Evolutionary conservation across 192 early-diverging fungal species (phyloP), one percentile per base, ranked within the genome.

Genomic region (Spizellomyces sp.): DNA sequence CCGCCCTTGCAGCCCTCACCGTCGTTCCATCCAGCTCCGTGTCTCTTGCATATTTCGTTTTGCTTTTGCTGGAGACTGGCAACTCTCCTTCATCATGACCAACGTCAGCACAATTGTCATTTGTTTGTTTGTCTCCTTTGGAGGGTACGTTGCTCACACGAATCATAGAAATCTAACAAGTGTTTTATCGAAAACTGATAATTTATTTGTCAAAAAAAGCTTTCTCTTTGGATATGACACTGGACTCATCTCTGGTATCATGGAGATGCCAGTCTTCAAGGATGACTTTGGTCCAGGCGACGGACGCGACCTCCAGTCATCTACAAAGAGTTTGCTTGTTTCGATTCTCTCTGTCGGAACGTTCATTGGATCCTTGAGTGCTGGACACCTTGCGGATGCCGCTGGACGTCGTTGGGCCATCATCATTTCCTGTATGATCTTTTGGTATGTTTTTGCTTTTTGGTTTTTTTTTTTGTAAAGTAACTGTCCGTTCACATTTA

Each of bases 181-280:
- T n/a, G 27, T 45, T 50, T 59, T 6, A 62, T 48, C 27, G 22
- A 61, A 17, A 22, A 17, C 22, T 12, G 4, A 12, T 19, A 4
- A 36, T n/a, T 4, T 41, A 36, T 45, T 45, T n/a, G 0, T 12
- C 9, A 21, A 9, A 8, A 86, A 70, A 88, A 84, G 27, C 14
- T 79, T 90, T 61, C 76, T 90, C 58, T 92, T 90, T 73, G 91
- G 92, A 62, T 93, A 91, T 67, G 92, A 93, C 77, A 89, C 82
- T 9, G 92, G 90, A 27, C 83, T 90, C 17, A 90, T 90, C 72
- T 85, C 87, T 50, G 88, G 87, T 54, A 85, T 90, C 58, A 79
- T 89, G 66, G 86, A 84, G 70, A 91, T 92, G 90, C 0, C 2
- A 12, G 48, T 67, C 62, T 75, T 68, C 67, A 68, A 58, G 17